Evolutionary conservation across 164 flowering plant species (phyloP), one percentile per base, ranked within the genome.

Genomic region (Nymphaea thermarum): DNA sequence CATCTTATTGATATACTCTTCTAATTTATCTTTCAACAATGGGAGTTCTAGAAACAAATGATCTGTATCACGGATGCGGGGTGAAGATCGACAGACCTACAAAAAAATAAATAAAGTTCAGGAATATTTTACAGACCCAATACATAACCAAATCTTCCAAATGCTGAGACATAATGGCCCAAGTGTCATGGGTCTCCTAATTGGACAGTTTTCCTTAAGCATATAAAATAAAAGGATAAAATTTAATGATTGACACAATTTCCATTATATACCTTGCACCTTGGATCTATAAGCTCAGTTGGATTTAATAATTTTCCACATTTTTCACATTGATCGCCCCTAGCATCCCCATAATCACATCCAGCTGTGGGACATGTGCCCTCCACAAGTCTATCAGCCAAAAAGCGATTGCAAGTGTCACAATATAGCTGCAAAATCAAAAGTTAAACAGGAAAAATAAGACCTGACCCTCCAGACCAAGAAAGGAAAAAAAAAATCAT

Each of bases 41-140:
- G 97, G 97, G 36, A 93, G 88, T 78, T 93, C 98, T 43, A 93
- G 87, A 80, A 91, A 91, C 83, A 93, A 80, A 79, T 93, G 98
- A 60, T 85, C 68, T 70, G 98, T 91, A 69, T 91, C 91, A 57
- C 91, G 94, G 65, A 89, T 84, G 3, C 65, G 78, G 3, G 98
- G 97, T 65, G 89, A 73, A 55, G 65, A 73, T 62, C 51, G 81
- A 72, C 98, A 93, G 16, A 86, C 88, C 94, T 88, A 81, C 53
- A 61, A 61, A 15, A 5, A 61, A 61, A 5, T 5, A 15, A 61
- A 61, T 5, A 15, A 61, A 61, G 63, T 25, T 16, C 6, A 15
- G 41, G 63, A 61, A 61, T 61, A 16, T 5, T 16, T 25, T 61
- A 4, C 63, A 16, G 6, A 16, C 63, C 5, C 63, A 6, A 61